These are phyloP conservation scores for Endogone sp. DNA, from an alignment of 192 early-diverging fungal species.

Conservation along the genomic window DNA sequence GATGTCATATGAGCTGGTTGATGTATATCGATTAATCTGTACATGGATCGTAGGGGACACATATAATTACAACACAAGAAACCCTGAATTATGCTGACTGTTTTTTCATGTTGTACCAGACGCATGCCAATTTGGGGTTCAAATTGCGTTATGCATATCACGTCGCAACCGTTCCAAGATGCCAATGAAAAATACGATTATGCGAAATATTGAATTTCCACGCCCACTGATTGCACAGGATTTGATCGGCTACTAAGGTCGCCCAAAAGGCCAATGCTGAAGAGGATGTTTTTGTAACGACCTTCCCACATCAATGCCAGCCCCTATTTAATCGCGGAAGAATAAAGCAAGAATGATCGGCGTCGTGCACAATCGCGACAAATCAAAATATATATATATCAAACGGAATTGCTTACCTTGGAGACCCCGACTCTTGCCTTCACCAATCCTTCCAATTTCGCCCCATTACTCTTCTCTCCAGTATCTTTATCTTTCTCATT, in stretches of 20 bases:
- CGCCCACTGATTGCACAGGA: slow-evolving; percentile 49
- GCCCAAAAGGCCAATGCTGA: slow-evolving; percentile 66
- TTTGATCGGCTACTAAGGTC: slow-evolving; percentile 46
- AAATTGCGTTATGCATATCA: too few species aligned
- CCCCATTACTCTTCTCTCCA: slow-evolving; percentile 14
- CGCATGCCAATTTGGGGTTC: too few species aligned
- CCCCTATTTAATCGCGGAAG: slow-evolving; percentile 32
- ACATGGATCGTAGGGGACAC: background rate
- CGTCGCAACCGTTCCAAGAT: too few species aligned
- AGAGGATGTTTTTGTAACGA: slow-evolving; percentile 54
- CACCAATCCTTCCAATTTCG: slow-evolving; percentile 26
- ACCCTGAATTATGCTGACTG: background rate
- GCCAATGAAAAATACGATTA: too few species aligned
- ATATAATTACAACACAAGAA: background rate
- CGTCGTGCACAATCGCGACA: too few species aligned
- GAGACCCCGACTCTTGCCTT: slow-evolving; percentile 11
- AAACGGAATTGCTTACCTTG: slow-evolving; percentile 1
- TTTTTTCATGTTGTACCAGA: too few species aligned
- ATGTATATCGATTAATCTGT: background rate
- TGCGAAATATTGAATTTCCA: slow-evolving; percentile 57
- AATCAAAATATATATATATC: too few species aligned
- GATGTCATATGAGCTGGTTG: background rate
- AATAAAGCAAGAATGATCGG: slow-evolving; percentile 18
- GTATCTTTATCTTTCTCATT: background rate
- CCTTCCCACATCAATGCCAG: slow-evolving; percentile 72